phyloP scores from a whole-genome alignment of 495 filamentous ascomycete species.

The Hypoxylon fuscum region DNA sequence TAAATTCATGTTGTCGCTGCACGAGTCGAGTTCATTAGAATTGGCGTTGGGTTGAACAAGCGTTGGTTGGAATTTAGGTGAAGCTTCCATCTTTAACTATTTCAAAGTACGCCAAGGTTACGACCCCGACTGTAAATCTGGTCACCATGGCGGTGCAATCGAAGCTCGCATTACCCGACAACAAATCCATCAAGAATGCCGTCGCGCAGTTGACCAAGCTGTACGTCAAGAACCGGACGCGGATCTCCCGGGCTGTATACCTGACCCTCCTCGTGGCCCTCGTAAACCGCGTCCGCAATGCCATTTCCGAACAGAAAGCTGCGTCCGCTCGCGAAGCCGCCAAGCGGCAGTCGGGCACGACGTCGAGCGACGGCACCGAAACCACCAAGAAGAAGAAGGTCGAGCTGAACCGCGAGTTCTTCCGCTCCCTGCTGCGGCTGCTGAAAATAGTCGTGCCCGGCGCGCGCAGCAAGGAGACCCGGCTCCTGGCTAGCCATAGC shows the following conservation, averaged over 20 bases:
- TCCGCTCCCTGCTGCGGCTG: slow-evolving; percentile 80
- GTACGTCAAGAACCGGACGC: slow-evolving; percentile 86
- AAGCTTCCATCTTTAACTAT: neutral
- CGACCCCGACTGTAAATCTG: slow-evolving; percentile 11
- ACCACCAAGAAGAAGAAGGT: slow-evolving; percentile 77
- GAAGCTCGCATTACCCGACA: slow-evolving; percentile 72
- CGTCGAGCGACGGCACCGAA: slow-evolving; percentile 54
- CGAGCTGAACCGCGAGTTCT: slow-evolving; percentile 95
- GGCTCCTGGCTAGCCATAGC: slow-evolving; percentile 85
- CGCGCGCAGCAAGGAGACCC: slow-evolving; percentile 85
- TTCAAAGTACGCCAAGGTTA: slow-evolving; percentile 5
- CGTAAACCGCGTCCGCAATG: slow-evolving; percentile 88
- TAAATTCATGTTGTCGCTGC: neutral
- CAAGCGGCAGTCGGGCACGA: slow-evolving; percentile 65
- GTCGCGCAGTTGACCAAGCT: slow-evolving; percentile 75
- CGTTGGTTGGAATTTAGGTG: slow-evolving; percentile 14
- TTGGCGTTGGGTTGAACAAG: slow-evolving; percentile 19
- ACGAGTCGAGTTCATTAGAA: slow-evolving; percentile 7
- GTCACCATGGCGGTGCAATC: slow-evolving; percentile 81
- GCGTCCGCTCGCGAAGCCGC: slow-evolving; percentile 77
- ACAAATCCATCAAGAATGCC: slow-evolving; percentile 76
- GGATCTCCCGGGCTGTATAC: slow-evolving; percentile 90
- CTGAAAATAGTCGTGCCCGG: slow-evolving; percentile 89
- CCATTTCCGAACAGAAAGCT: slow-evolving; percentile 90
- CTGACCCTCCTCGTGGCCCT: slow-evolving; percentile 90